Percentiles rank a stretch among this genome's conserved stretches.
Evolutionary conservation across 2,329 filamentous ascomycete species (phyloP).

Genomic region (Pseudopithomyces maydicus): DNA sequence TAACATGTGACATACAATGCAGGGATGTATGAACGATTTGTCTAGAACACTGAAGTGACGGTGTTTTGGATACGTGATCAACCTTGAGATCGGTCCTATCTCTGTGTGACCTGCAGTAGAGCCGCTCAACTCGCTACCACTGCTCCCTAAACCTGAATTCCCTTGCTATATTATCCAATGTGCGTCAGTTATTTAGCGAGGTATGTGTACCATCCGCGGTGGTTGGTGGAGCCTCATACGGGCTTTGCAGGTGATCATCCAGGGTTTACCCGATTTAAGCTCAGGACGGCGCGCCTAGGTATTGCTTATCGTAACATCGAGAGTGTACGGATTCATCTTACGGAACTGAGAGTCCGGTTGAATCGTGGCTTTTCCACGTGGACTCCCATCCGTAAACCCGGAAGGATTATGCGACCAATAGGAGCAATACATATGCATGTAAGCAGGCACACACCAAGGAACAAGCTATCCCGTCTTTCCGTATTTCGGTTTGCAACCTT

Average conservation of each 20-base stretch:
- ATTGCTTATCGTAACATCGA: not conserved
- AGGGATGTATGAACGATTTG: too few species aligned
- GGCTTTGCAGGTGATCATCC: not conserved
- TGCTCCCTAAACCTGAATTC: too few species aligned
- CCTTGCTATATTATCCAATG: too few species aligned
- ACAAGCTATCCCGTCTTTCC: not conserved
- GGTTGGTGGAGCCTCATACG: not conserved
- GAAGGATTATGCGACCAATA: not conserved
- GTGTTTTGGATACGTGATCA: too few species aligned
- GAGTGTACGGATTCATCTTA: not conserved
- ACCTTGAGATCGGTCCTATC: too few species aligned
- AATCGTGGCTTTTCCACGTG: not conserved
- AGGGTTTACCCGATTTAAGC: not conserved
- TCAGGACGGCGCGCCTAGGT: not conserved
- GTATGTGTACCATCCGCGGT: too few species aligned
- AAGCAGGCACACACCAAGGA: not conserved
- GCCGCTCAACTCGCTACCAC: too few species aligned
- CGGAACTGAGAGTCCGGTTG: not conserved
- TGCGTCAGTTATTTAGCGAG: too few species aligned
- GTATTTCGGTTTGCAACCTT: too few species aligned
- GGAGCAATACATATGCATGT: not conserved
- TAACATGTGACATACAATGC: too few species aligned
- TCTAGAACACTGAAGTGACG: too few species aligned
- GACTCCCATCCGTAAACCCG: not conserved
- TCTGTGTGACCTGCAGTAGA: too few species aligned